Conservation (phyloP, 2,329 filamentous ascomycete genomes). For the Alternaria conjuncta region DNA sequence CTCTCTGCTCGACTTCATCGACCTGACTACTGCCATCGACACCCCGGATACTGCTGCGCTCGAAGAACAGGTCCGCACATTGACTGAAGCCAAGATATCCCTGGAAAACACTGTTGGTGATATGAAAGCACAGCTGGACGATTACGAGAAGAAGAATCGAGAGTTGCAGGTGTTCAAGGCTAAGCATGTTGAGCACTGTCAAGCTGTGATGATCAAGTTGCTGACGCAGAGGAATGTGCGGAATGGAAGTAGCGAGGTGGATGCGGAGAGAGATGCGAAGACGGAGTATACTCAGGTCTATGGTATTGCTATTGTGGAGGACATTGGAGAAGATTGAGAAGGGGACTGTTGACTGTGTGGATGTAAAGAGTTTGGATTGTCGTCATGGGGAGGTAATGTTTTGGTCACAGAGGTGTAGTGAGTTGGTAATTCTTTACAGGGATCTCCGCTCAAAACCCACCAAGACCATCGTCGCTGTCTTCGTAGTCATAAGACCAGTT, state of each 20-base stretch:
- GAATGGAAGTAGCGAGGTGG: background rate
- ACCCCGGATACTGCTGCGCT: background rate
- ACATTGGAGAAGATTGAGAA: background rate
- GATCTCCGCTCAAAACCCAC: background rate
- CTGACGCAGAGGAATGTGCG: background rate
- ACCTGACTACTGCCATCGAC: background rate
- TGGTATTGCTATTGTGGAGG: background rate
- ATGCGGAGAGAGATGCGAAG: background rate
- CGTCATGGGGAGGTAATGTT: background rate
- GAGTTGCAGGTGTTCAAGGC: background rate
- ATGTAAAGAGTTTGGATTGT: background rate
- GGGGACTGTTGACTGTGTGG: background rate
- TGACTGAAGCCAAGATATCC: background rate
- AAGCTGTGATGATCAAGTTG: background rate
- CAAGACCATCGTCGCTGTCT: conserved; percentile 7
- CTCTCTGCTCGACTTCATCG: background rate
- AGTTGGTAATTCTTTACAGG: background rate
- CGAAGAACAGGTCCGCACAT: background rate
- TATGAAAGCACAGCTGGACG: background rate
- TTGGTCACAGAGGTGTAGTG: no score
- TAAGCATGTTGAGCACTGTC: background rate
- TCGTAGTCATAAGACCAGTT: conserved; percentile 2
- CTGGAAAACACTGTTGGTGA: background rate
- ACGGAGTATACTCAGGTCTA: background rate
- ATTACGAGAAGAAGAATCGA: background rate